Evolutionary conservation across 495 filamentous ascomycete genomes (phyloP).

Genomic region (Bombardia bombarda): DNA sequence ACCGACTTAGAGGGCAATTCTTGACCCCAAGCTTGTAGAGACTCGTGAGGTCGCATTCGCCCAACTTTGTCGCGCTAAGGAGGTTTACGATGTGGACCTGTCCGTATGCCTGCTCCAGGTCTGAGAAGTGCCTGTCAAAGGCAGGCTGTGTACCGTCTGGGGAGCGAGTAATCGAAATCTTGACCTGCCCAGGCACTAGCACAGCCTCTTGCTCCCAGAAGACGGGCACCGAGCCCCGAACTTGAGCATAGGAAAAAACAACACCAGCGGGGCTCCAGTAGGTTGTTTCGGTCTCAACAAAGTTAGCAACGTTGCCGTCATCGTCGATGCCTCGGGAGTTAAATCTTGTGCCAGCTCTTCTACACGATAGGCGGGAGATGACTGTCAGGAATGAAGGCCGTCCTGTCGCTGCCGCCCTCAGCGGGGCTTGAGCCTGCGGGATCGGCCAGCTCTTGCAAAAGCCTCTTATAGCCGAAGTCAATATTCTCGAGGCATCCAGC

Average conservation of each 20-base stretch:
- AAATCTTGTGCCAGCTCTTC: slow-evolving; percentile 88
- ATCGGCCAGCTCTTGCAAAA: slow-evolving; percentile 81
- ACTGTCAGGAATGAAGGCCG: slow-evolving; percentile 76
- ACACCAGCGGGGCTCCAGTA: slow-evolving; percentile 68
- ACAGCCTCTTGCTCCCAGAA: slow-evolving; percentile 95
- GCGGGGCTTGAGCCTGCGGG: slow-evolving; percentile 47
- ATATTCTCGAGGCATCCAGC: slow-evolving; percentile 75
- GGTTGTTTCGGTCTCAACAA: slow-evolving; percentile 56
- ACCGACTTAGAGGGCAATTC: slow-evolving; percentile 55
- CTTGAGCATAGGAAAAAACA: slow-evolving; percentile 89
- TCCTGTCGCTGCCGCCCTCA: slow-evolving; percentile 56
- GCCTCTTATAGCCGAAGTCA: slow-evolving; percentile 90
- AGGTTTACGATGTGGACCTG: slow-evolving; percentile 87
- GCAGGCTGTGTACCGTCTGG: slow-evolving; percentile 88
- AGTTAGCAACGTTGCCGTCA: slow-evolving; percentile 94
- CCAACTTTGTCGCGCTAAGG: slow-evolving; percentile 75
- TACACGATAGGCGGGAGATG: slow-evolving; percentile 85
- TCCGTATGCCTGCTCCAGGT: slow-evolving; percentile 75
- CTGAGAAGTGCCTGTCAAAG: slow-evolving; percentile 88
- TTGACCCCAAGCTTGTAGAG: slow-evolving; percentile 70
- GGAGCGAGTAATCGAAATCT: slow-evolving; percentile 84
- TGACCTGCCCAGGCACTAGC: slow-evolving; percentile 86
- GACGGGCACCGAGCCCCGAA: slow-evolving; percentile 84
- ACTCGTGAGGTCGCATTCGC: slow-evolving; percentile 71
- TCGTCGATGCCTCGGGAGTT: slow-evolving; percentile 96